A percentile compares a stretch with the other conserved stretches of the same genome.
These are phyloP conservation scores for Secale cereale DNA, from an alignment of 176 grass and related monocot species.

Conservation along the genomic window DNA sequence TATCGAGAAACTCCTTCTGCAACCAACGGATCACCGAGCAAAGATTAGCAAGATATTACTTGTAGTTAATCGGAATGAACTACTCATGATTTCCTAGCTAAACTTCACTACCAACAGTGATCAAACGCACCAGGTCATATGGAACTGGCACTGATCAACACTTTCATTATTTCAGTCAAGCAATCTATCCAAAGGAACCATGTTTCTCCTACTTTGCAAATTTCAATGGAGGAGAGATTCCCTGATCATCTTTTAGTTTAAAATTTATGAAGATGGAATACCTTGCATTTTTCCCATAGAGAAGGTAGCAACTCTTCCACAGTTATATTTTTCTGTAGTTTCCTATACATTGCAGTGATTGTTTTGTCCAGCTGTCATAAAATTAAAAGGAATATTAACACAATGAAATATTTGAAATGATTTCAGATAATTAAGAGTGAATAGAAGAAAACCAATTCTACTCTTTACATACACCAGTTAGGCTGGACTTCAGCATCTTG, in stretches of 20 bases:
- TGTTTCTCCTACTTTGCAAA: neutral
- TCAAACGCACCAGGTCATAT: neutral
- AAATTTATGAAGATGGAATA: conserved; percentile 27
- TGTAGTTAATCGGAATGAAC: neutral
- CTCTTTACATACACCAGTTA: conserved; percentile 66
- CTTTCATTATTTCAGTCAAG: neutral
- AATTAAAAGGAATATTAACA: neutral
- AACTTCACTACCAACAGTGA: neutral
- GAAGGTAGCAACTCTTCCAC: conserved; percentile 84
- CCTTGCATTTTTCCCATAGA: conserved; percentile 97
- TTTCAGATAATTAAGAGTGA: neutral
- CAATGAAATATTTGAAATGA: neutral
- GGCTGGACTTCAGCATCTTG: conserved; percentile 84
- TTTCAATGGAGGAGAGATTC: neutral
- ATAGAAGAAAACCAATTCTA: neutral
- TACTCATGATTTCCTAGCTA: neutral
- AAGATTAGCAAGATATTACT: neutral
- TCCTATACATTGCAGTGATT: conserved; percentile 89
- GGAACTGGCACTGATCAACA: neutral
- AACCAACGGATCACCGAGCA: neutral
- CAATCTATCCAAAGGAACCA: neutral
- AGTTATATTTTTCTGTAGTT: conserved; percentile 96
- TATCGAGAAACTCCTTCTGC: conserved; percentile 97
- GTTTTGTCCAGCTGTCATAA: conserved; percentile 83
- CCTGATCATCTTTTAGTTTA: neutral